Evolutionary conservation across 1,284 basidiomycete genomes (phyloP).

Genomic region (Volvariella volvacea): DNA sequence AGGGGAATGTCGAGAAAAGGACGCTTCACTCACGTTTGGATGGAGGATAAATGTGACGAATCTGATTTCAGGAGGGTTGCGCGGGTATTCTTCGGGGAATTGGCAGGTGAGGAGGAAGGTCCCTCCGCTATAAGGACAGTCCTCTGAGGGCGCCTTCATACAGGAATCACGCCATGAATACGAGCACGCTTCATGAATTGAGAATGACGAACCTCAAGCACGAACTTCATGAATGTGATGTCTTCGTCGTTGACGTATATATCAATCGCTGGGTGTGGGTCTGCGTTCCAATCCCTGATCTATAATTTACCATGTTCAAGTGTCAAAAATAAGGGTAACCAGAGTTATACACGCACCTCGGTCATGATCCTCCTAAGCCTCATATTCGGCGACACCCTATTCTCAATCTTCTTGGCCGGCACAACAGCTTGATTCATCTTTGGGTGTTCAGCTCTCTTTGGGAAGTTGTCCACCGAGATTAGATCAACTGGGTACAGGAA

Average conservation of each 20-base stretch:
- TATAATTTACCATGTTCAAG: constrained; percentile 3
- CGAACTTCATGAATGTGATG: constrained; percentile 20
- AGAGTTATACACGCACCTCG: constrained; percentile 12
- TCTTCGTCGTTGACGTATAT: constrained; percentile 18
- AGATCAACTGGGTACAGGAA: constrained; percentile 13
- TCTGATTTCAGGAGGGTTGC: constrained; percentile 19
- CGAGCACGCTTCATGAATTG: too few species aligned
- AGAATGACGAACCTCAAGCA: constrained; percentile 15
- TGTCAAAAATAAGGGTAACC: background rate
- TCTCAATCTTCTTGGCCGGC: constrained; percentile 12
- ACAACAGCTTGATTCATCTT: constrained; percentile 15
- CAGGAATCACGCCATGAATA: background rate
- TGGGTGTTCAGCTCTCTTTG: constrained; percentile 15
- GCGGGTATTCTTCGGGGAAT: constrained; percentile 17
- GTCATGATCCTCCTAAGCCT: constrained; percentile 20
- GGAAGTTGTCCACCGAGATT: constrained; percentile 19
- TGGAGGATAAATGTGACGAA: constrained; percentile 22
- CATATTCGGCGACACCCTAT: background rate
- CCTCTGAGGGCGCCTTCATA: constrained; percentile 13
- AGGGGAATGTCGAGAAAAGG: background rate
- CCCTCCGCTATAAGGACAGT: constrained; percentile 19
- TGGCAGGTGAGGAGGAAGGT: constrained; percentile 19
- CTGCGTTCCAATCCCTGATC: constrained; percentile 14
- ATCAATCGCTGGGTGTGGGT: constrained; percentile 21
- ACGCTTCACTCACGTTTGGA: constrained; percentile 16